Base-by-base conservation (phyloP, 805 yeast genomes). In the Myxozyma monticola region DNA sequence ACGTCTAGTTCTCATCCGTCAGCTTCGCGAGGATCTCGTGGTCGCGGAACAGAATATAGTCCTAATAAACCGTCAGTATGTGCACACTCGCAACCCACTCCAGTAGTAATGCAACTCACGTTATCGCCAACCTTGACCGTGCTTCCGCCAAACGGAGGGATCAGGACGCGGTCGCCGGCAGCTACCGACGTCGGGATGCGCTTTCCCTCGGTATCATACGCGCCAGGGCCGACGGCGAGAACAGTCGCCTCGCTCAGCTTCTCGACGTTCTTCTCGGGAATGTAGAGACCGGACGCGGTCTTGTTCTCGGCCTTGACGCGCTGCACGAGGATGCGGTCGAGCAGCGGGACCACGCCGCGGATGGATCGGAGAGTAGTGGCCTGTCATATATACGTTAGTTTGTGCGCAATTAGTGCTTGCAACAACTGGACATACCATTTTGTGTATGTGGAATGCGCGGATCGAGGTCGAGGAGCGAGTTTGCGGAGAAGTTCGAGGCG, bases 321-420 rank as follows among this genome's bases (percentile, higher is more conserved):
- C 76, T 90, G 97, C 57, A 93, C 96, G 58, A 93, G 81, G 55
- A 93, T 91, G 75, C 99, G 85, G 83, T 93, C 98, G 62, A 93
- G 78, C 62, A 95, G 81, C 59, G 99, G 99, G 61, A 84, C 83
- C 68, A 93, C 84, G 52, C 88, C 79, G 74, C 88, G 85, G 64
- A 88, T 93, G 60, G 87, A 82, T 71, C 87, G 89, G 77, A 54
- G 80, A 71, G 81, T 74, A 45, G 63, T 67, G 31, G 61, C 44
- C 51, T 49, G 42, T n/a, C n/a, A n/a, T n/a, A n/a, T n/a, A n/a
- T n/a, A n/a, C n/a, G n/a, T n/a, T n/a, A n/a, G n/a, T n/a, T n/a
- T n/a, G n/a, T n/a, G n/a, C n/a, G n/a, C n/a, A n/a, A n/a, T n/a
- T n/a, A n/a, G n/a, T n/a, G n/a, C n/a, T n/a, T n/a, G n/a, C n/a